Evolutionary conservation across 2,329 filamentous ascomycete species (phyloP).

Genomic region (Nigrospora oryzae): DNA sequence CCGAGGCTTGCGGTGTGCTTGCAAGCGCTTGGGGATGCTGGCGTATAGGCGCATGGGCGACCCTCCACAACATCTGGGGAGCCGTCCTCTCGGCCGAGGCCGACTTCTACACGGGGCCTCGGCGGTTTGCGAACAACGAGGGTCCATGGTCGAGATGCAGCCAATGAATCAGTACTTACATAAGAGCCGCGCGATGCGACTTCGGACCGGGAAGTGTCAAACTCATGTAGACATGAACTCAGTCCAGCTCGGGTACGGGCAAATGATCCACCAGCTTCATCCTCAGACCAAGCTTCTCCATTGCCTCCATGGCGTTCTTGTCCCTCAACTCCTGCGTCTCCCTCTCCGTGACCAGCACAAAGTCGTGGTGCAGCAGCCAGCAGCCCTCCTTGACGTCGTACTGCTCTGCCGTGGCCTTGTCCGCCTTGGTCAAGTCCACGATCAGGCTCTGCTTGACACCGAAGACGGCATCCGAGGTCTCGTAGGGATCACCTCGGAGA

Average conservation of each 20-base stretch:
- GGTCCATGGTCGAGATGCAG: too few species aligned
- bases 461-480: slow-evolving; percentile 78
- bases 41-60: too few species aligned
- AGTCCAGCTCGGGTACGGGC: slow-evolving; percentile 61
- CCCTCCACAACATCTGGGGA: too few species aligned
- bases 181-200: too few species aligned
- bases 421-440: slow-evolving; percentile 49
- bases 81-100: too few species aligned
- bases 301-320: slow-evolving; percentile 53
- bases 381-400: slow-evolving; percentile 58
- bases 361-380: slow-evolving; percentile 62
- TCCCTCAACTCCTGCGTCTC: slow-evolving; percentile 61
- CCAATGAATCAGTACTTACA: too few species aligned
- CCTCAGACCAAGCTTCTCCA: slow-evolving; percentile 56
- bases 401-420: slow-evolving; percentile 43
- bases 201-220: too few species aligned
- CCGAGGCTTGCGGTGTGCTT: too few species aligned
- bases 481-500: slow-evolving; percentile 69
- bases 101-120: too few species aligned
- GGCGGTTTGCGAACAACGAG: too few species aligned
- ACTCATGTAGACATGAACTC: slow-evolving; percentile 1
- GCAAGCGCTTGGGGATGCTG: too few species aligned
- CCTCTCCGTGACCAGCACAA: slow-evolving; percentile 65
- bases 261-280: slow-evolving; percentile 70
- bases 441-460: slow-evolving; percentile 76